Percentiles rank a stretch among this genome's conserved stretches.
phyloP scores from a whole-genome alignment of 306 rosid genomes.

The Cyclanthera cordifolia region DNA sequence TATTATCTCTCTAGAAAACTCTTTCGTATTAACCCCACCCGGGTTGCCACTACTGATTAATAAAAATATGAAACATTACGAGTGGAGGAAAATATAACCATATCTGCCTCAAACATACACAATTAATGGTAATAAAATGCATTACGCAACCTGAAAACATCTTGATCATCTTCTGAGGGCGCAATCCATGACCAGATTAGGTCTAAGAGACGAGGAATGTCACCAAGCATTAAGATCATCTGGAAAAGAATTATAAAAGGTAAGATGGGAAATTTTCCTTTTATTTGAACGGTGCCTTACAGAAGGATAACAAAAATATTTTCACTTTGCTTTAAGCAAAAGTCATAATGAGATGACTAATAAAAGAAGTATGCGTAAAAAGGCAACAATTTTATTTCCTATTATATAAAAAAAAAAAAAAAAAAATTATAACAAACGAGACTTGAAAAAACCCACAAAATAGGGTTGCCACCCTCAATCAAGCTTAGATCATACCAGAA shows the following conservation, averaged over 20 bases:
- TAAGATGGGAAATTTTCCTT: neutral
- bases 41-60: neutral
- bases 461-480: no score
- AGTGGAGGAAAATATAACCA: neutral
- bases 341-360: neutral
- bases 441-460: no score
- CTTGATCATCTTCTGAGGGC: constrained; percentile 65
- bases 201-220: constrained; percentile 76
- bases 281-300: neutral
- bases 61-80: neutral
- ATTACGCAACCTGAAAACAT: constrained; percentile 51
- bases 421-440: no score
- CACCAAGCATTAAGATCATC: constrained; percentile 87
- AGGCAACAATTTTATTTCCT: neutral
- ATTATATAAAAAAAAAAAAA: no score
- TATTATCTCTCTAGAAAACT: neutral
- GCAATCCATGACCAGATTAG: constrained; percentile 98
- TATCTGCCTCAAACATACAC: neutral
- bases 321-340: neutral
- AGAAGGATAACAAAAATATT: neutral
- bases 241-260: constrained; percentile 24
- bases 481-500: no score
- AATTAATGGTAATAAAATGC: neutral
- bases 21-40: neutral
- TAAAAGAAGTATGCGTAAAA: neutral